These are phyloP conservation scores for Tolypocladium cylindrosporum DNA, from an alignment of 2,329 filamentous ascomycete genomes.

Conservation along the genomic window DNA sequence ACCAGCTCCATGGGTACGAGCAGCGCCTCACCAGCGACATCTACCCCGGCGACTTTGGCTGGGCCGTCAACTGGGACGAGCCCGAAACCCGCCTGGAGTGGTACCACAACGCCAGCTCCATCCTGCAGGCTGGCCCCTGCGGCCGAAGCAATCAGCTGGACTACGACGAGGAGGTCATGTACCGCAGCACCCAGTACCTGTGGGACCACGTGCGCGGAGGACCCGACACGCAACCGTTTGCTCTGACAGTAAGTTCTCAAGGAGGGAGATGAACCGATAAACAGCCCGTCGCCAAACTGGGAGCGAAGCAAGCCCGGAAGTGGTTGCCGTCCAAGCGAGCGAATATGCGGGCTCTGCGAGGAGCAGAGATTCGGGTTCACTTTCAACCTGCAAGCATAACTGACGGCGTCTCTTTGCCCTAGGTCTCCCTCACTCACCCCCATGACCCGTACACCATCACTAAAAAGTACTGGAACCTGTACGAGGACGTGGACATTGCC, in stretches of 20 bases:
- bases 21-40: slow-evolving; percentile 89
- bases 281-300: not conserved
- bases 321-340: not conserved
- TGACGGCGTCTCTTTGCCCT: not conserved
- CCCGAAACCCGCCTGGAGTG: slow-evolving; percentile 79
- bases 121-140: slow-evolving; percentile 79
- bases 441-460: slow-evolving; percentile 95
- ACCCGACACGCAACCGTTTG: slow-evolving; percentile 65
- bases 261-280: not conserved
- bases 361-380: not conserved
- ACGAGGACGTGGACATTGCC: slow-evolving; percentile 80
- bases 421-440: slow-evolving; percentile 83
- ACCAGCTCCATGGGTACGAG: slow-evolving; percentile 91
- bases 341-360: not conserved
- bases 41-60: slow-evolving; percentile 88
- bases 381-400: not conserved
- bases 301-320: not conserved
- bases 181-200: slow-evolving; percentile 77
- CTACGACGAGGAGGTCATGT: slow-evolving; percentile 95
- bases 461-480: slow-evolving; percentile 85
- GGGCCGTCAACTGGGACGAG: slow-evolving; percentile 93
- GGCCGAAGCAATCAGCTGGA: slow-evolving; percentile 91
- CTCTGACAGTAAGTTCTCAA: slow-evolving; percentile 50
- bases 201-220: slow-evolving; percentile 85
- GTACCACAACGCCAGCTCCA: slow-evolving; percentile 94